Evolutionary conservation across 352 stramenopile species (phyloP), one percentile per base, ranked within the genome.

Genomic region (Bremia lactucae): DNA sequence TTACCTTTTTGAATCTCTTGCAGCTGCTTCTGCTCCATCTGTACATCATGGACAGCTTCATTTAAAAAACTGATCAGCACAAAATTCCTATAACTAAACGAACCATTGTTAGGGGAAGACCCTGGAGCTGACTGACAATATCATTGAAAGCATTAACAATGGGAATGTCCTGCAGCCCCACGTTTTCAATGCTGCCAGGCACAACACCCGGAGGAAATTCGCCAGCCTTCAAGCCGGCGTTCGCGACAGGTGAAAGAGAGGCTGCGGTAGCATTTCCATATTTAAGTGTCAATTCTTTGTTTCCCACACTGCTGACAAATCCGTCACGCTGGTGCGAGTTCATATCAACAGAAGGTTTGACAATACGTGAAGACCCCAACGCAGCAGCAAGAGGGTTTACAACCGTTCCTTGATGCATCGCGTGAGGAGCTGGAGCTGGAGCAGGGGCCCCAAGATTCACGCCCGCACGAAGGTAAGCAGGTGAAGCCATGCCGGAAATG

Each of bases 1-100:
- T 88, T 88, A 38, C 69, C 63, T 63, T 90, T 90, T 19, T 86
- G 72, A 35, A 87, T 87, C 49, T 93, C 80, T 14, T 72, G 54
- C 55, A 93, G 63, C 42, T 90, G 78, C 58, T 93, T 93, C 49
- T 89, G 73, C 57, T 93, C 80, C 58, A 88, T 72, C 79, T 92
- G 50, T 29, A 48, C 11, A 52, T 36, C 45, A 55, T 26, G 59
- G 15, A 35, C 13, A 29, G 8, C 1, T 29, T 29, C 7, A 13
- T 7, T 13, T 7, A 29, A 7, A 29, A 11, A 11, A 29, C 24
- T 29, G n/a, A n/a, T n/a, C n/a, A n/a, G n/a, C 2, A 22, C 1
- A 25, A 15, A 6, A 24, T 25, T 23, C 18, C n/a, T 21, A 46
- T 22, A 25, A 35, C 13, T 49, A 15, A 47, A 66, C 72, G 41